phyloP scores from a whole-genome alignment of 768 basidiomycete species.

The Phanerochaete sordida region DNA sequence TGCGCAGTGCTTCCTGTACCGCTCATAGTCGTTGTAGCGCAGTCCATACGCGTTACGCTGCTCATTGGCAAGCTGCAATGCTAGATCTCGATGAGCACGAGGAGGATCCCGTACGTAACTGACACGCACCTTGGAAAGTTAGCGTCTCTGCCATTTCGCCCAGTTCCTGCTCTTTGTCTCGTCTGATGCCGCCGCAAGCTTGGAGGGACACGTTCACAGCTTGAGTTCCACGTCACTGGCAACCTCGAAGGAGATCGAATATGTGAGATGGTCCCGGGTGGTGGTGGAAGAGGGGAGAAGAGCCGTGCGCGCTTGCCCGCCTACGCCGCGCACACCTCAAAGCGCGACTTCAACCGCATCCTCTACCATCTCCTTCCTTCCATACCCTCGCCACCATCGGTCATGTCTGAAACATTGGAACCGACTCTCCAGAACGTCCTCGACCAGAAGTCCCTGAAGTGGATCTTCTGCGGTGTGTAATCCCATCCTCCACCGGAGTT shows the following conservation, averaged over 20 bases:
- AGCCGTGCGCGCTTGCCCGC: constrained; percentile 1
- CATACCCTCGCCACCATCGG: constrained; percentile 10
- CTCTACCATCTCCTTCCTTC: constrained; percentile 7
- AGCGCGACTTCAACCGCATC: constrained; percentile 9
- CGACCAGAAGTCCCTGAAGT: constrained; percentile 90
- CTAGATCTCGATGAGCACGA: constrained; percentile 36
- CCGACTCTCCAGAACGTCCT: constrained; percentile 93
- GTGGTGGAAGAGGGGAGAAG: constrained; percentile 12
- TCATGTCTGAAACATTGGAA: constrained; percentile 64
- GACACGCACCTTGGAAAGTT: constrained; percentile 38
- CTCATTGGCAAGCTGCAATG: constrained; percentile 80
- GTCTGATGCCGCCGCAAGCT: not conserved
- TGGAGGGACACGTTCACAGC: not conserved
- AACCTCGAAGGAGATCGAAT: not conserved
- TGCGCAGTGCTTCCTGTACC: constrained; percentile 91
- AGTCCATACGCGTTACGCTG: constrained; percentile 90
- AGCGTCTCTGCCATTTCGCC: constrained; percentile 13
- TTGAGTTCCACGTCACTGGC: not conserved
- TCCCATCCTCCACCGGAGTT: constrained; percentile 5
- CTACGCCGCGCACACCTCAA: not conserved
- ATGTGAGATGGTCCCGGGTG: not conserved
- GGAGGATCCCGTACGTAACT: not conserved
- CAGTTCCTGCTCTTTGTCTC: not conserved
- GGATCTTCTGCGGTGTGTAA: constrained; percentile 95
- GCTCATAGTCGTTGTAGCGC: constrained; percentile 82